These are phyloP conservation scores for Ogataea saltuana DNA, from an alignment of 805 yeast species.

Conservation along the genomic window DNA sequence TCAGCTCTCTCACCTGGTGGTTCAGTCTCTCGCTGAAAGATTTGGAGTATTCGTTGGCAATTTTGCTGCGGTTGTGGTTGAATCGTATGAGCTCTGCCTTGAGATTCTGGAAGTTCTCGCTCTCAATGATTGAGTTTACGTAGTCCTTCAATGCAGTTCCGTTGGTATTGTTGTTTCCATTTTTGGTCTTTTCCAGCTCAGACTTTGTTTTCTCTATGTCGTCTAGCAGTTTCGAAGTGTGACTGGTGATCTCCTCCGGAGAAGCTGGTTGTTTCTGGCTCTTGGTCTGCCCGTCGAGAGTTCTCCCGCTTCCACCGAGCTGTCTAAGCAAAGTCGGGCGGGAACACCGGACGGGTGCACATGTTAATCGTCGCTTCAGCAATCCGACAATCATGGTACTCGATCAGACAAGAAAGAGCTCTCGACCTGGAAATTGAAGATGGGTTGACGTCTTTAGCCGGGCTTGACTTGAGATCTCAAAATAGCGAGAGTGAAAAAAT, in stretches of 20 bases:
- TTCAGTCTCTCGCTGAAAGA: conserved; percentile 46
- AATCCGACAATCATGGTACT: background rate
- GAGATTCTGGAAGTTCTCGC: conserved; percentile 36
- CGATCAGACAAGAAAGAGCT: too few species aligned
- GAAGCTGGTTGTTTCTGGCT: background rate
- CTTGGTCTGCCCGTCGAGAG: too few species aligned
- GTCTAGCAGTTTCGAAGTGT: conserved; percentile 20
- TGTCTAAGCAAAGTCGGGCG: too few species aligned
- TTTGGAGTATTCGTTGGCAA: conserved; percentile 36
- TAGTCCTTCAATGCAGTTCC: conserved; percentile 16
- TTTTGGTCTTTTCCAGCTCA: conserved; percentile 2
- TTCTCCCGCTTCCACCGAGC: too few species aligned
- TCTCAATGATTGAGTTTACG: conserved; percentile 31
- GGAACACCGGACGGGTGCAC: too few species aligned
- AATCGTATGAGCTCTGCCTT: conserved; percentile 34
- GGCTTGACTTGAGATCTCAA: background rate
- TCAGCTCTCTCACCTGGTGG: conserved; percentile 54
- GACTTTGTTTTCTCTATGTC: conserved; percentile 22
- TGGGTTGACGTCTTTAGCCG: background rate
- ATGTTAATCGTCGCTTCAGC: conserved; percentile 2
- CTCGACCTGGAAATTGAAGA: too few species aligned
- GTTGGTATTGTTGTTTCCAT: conserved; percentile 8
- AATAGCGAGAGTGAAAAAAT: too few species aligned
- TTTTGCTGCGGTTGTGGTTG: conserved; percentile 26
- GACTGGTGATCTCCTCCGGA: conserved; percentile 12